Evolutionary conservation across 2,329 filamentous ascomycete species (phyloP), one percentile per base, ranked within the genome.

Genomic region (Aspergillus thermomutatus): DNA sequence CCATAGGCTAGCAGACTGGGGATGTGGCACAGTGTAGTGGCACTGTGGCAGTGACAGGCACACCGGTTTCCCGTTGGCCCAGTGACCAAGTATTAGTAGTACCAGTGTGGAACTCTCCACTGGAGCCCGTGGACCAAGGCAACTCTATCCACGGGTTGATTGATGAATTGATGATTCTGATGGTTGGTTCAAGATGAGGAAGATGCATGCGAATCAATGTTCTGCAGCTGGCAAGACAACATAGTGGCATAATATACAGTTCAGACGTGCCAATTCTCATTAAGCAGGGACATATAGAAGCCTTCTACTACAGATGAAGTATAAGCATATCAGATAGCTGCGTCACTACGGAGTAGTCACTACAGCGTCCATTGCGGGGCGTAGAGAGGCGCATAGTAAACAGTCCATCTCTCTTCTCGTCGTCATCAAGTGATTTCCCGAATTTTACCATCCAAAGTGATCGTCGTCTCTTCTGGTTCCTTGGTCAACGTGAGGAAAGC

Each of bases 11-110:
- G 14, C 31, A 17, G 5, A 17, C 2, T 34, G 14, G 31, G 31
- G 31, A 14, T 37, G 31, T 37, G 31, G 31, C 31, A n/a, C n/a
- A n/a, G n/a, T n/a, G n/a, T n/a, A n/a, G 31, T 37, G 31, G 31
- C 31, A 17, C 14, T 6, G 31, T 34, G 31, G 31, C 31, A 37
- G 31, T 37, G 31, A 45, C 21, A 41, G 50, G 23, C 53, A 37
- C 28, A 34, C 53, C 41, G 60, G 58, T 45, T 49, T 58, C 46
- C 37, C 54, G 62, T 64, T 64, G 62, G 62, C 62, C 62, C 60
- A 61, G 60, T 58, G 62, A 64, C 52, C 41, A 23, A 9, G 41
- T 6, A 19, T 21, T 23, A 21, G 19, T 23, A 21, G 19, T 23
- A 37, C 37, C 40, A 41, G 5, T 43, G n/a, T n/a, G n/a, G n/a